Evolutionary conservation across 2,329 filamentous ascomycete genomes (phyloP).

Genomic region (Orbilia ellipsospora): DNA sequence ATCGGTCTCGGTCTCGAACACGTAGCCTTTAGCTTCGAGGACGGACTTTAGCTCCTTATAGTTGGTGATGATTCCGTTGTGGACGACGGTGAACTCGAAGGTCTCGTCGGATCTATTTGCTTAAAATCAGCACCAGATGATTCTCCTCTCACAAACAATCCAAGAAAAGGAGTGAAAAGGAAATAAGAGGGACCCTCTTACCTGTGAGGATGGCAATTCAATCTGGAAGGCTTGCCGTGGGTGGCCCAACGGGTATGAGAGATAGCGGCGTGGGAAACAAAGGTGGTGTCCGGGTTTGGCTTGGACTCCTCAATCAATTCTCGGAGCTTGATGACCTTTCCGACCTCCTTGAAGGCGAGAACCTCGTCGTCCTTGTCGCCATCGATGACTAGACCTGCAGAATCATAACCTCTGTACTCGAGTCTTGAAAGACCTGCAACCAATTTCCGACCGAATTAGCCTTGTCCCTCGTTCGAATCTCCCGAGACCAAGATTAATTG

Average conservation of each 20-base stretch:
- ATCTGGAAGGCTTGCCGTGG: constrained; percentile 89
- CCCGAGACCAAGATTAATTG: too few species aligned
- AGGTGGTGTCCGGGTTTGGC: constrained; percentile 88
- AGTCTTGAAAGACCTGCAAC: constrained; percentile 84
- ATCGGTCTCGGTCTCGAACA: constrained; percentile 98
- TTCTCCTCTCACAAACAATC: neutral
- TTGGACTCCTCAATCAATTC: constrained; percentile 86
- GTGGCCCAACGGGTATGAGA: constrained; percentile 99
- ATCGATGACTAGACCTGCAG: constrained; percentile 92
- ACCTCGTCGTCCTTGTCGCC: constrained; percentile 99
- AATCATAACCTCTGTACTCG: constrained; percentile 99
- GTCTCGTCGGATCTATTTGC: constrained; percentile 71
- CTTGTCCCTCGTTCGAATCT: too few species aligned
- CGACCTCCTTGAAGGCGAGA: constrained; percentile 97
- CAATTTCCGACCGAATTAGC: too few species aligned
- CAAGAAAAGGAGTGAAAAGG: neutral
- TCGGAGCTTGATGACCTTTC: constrained; percentile 97
- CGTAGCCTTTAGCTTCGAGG: constrained; percentile 92
- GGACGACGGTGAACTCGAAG: constrained; percentile 97
- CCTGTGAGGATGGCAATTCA: constrained; percentile 99
- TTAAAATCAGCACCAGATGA: too few species aligned
- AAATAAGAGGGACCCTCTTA: constrained; percentile 63
- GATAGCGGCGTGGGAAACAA: constrained; percentile 98
- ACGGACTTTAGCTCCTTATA: constrained; percentile 99
- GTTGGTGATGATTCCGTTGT: constrained; percentile 99